Base-by-base conservation (phyloP, 192 early-diverging fungal species). In the Backusella liffmaniae region DNA sequence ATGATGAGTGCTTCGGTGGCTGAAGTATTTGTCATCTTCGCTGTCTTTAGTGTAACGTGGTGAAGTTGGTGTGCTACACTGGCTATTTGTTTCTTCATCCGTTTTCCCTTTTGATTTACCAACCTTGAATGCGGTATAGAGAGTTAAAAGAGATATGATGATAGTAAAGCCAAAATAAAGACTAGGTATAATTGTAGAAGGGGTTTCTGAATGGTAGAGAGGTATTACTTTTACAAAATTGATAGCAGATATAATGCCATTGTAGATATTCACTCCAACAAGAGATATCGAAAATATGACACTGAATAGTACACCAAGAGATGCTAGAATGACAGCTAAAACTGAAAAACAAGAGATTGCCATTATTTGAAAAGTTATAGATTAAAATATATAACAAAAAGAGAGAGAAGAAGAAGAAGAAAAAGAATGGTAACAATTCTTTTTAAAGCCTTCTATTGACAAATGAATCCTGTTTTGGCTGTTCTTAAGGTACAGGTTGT, bases 21-120 rank as follows among this genome's bases (percentile, higher is more conserved):
- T 62, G 23, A 62, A 62, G 23, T 62, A 62, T 62, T 23, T 62
- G 23, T 62, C 9, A 62, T 62, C 56, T 62, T 26, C 56, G 56
- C 23, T 62, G 56, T 62, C 8, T 29, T 62, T 62, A 62, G 56
- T 62, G 56, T 62, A 62, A 62, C 56, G 23, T 62, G 56, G 56
- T 62, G 56, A 62, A 62, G 56, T 62, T 26, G 56, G 56, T 62
- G 56, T 62, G 23, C 56, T 62, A 62, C 56, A 62, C 56, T 62
- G 23, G 56, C 56, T 29, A 29, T 23, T 29, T 12, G 56, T 29
- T 29, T 29, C 56, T 29, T 62, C 56, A 30, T 62, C 56, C 56
- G 56, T 62, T 62, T 62, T 62, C 56, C 56, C 56, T 62, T 29
- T 62, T 62, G 56, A 62, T 29, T 62, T 62, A 29, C 23, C 12